A percentile compares a stretch with the other conserved stretches of the same genome.
Evolutionary conservation across 176 grass and related monocot species (phyloP).

Genomic region (Luzula sylvatica): DNA sequence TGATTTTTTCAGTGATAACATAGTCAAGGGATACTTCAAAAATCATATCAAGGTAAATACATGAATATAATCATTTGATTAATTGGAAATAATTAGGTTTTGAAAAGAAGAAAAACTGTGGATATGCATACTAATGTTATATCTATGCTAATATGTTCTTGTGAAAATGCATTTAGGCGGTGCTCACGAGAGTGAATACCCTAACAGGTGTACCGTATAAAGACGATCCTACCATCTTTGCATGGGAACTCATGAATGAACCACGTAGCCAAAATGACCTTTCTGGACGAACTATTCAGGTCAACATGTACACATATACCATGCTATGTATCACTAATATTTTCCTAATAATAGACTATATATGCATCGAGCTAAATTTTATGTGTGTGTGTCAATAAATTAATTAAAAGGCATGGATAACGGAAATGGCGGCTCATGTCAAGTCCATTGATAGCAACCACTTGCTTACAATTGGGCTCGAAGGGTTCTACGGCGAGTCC

Average conservation of each 20-base stretch:
- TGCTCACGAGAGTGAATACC: constrained; percentile 52
- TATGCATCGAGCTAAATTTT: no score
- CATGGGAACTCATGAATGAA: constrained; percentile 90
- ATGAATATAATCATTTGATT: neutral
- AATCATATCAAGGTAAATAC: constrained; percentile 45
- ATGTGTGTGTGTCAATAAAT: neutral
- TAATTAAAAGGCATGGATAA: constrained; percentile 35
- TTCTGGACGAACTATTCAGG: constrained; percentile 47
- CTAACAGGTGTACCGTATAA: constrained; percentile 54
- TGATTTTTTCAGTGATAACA: constrained; percentile 34
- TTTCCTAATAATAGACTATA: neutral
- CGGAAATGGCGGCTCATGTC: constrained; percentile 52
- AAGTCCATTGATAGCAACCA: constrained; percentile 75
- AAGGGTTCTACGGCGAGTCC: constrained; percentile 72
- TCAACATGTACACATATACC: neutral
- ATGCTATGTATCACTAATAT: neutral
- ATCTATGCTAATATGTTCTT: constrained; percentile 1
- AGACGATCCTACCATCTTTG: constrained; percentile 63
- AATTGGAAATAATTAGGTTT: no score
- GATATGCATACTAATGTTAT: no score
- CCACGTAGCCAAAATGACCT: constrained; percentile 57
- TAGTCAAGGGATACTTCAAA: constrained; percentile 51
- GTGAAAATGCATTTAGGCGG: constrained; percentile 11
- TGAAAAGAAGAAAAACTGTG: no score
- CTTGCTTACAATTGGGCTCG: constrained; percentile 64